Conservation (phyloP, 2,329 filamentous ascomycete species). For the Thermomyces lanuginosus region DNA sequence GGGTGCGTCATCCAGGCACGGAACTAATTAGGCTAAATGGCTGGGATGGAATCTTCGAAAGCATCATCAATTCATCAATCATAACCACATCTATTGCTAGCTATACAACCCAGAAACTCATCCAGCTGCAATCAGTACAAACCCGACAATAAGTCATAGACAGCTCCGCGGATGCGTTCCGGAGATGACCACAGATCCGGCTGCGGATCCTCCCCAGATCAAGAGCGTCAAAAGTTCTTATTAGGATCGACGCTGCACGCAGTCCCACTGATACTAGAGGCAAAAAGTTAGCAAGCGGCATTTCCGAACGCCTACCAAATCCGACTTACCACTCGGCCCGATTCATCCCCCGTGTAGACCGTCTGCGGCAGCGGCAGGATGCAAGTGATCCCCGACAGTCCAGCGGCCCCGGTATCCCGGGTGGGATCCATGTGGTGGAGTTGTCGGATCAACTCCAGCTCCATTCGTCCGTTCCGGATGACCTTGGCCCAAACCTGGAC, state of each 20-base stretch:
- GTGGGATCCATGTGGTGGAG: conserved; percentile 63
- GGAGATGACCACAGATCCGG: too few relatives aligned
- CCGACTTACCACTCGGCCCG: conserved; percentile 64
- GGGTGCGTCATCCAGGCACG: too few relatives aligned
- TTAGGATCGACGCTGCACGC: conserved; percentile 33
- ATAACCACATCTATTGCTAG: too few relatives aligned
- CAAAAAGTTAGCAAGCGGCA: conserved; percentile 9
- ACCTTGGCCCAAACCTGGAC: conserved; percentile 40
- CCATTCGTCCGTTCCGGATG: conserved; percentile 49
- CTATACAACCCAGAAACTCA: too few relatives aligned
- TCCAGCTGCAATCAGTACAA: too few relatives aligned
- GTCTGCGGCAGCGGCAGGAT: conserved; percentile 67
- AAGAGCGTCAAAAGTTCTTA: too few relatives aligned
- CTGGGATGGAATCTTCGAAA: too few relatives aligned
- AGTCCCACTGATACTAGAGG: conserved; percentile 41
- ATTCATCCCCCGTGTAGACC: conserved; percentile 88
- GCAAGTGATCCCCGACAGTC: conserved; percentile 58
- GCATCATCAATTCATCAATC: too few relatives aligned
- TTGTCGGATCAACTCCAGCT: conserved; percentile 59
- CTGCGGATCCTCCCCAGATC: too few relatives aligned
- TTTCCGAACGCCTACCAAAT: conserved; percentile 1
- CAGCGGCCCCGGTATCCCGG: conserved; percentile 42
- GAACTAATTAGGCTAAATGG: too few relatives aligned
- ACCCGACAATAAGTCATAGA: too few relatives aligned
- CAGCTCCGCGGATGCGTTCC: too few relatives aligned